phyloP scores from a whole-genome alignment of 2,329 filamentous ascomycete genomes.

The Penicillium sp. region DNA sequence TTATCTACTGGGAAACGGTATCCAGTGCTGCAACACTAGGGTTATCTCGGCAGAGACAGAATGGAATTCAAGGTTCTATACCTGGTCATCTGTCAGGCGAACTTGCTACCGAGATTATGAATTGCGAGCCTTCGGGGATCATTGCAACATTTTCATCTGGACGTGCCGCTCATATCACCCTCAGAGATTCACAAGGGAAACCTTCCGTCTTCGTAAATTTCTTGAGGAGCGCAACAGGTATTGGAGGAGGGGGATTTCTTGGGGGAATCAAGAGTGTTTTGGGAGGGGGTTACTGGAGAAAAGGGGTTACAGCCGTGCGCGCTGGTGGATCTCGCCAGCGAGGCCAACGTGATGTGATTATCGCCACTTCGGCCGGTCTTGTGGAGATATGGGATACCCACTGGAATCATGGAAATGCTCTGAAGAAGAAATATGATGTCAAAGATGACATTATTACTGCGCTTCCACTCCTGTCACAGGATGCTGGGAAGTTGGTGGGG shows the following conservation, averaged over 20 bases:
- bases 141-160: constrained; percentile 82
- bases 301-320: constrained; percentile 76
- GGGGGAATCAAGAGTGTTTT: constrained; percentile 78
- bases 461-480: constrained; percentile 63
- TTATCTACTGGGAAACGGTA: constrained; percentile 95
- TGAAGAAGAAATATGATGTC: constrained; percentile 70
- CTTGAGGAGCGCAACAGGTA: constrained; percentile 61
- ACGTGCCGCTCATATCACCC: constrained; percentile 78
- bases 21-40: constrained; percentile 82
- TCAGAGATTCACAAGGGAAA: constrained; percentile 84
- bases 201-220: constrained; percentile 77
- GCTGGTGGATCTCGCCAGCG: constrained; percentile 69
- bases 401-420: constrained; percentile 77
- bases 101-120: constrained; percentile 71
- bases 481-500: constrained; percentile 53
- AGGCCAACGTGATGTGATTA: constrained; percentile 81
- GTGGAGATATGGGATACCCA: constrained; percentile 87
- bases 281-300: constrained; percentile 66
- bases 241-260: constrained; percentile 66
- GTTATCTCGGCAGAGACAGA: constrained; percentile 77
- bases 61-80: constrained; percentile 73
- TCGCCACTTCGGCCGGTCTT: constrained; percentile 73
- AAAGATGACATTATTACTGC: constrained; percentile 63
- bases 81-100: constrained; percentile 77
- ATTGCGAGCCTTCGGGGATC: constrained; percentile 84